These are phyloP conservation scores for Diaporthe batatas DNA, from an alignment of 2,329 filamentous ascomycete species.

Conservation along the genomic window DNA sequence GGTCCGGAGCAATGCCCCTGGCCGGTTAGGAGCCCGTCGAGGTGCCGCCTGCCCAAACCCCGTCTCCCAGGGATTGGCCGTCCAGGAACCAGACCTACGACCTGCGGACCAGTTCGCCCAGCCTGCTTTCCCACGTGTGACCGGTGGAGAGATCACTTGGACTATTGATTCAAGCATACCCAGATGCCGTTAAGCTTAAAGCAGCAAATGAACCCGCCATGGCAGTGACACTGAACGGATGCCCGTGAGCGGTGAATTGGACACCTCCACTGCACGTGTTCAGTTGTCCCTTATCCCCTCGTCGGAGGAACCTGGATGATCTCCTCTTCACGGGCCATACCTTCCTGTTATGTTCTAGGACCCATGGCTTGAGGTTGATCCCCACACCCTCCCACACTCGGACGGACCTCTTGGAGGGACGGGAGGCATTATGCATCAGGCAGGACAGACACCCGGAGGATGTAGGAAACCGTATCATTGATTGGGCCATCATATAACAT, in stretches of 20 bases:
- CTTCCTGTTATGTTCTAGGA: conserved; percentile 28
- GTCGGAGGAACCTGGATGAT: neutral
- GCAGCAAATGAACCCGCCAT: conserved; percentile 10
- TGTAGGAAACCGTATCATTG: neutral
- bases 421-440: conserved; percentile 13
- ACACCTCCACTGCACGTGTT: conserved; percentile 14
- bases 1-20: conserved; percentile 27
- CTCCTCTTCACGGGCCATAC: conserved; percentile 13
- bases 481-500: neutral
- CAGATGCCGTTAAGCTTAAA: conserved; percentile 27
- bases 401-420: neutral
- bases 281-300: neutral
- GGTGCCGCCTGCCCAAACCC: conserved; percentile 5
- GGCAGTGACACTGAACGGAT: conserved; percentile 13
- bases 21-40: conserved; percentile 11
- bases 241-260: conserved; percentile 17
- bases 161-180: conserved; percentile 17
- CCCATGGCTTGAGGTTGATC: neutral
- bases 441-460: neutral
- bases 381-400: neutral
- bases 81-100: neutral
- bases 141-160: conserved; percentile 30
- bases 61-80: conserved; percentile 6
- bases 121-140: conserved; percentile 20
- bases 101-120: conserved; percentile 26